Evolutionary conservation across 2,329 filamentous ascomycete genomes (phyloP).

Genomic region (Venturiaceae sp.): DNA sequence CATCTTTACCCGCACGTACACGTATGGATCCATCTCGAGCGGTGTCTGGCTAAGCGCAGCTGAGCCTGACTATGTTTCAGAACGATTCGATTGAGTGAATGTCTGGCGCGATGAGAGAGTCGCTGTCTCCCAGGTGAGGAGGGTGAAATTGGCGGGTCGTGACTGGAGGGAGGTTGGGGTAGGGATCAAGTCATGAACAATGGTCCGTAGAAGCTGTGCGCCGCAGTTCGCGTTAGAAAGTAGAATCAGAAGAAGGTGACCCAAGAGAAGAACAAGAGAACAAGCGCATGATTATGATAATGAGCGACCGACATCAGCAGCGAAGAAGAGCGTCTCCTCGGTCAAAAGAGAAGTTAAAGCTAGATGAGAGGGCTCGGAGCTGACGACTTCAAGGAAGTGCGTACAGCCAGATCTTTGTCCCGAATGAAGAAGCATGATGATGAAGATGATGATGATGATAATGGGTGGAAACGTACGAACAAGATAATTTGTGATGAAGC

Average conservation of each 20-base stretch:
- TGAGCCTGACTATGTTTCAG: not conserved
- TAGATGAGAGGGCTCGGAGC: not conserved
- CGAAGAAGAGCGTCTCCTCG: not conserved
- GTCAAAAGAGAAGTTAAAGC: conserved; percentile 1
- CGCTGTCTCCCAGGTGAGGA: too few relatives aligned
- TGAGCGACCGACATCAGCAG: not conserved
- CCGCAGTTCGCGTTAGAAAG: not conserved
- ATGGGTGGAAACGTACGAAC: not conserved
- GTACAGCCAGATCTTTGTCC: conserved; percentile 1
- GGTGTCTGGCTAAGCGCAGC: not conserved
- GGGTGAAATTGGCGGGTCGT: not conserved
- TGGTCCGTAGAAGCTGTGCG: not conserved
- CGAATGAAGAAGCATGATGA: not conserved
- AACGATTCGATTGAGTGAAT: not conserved
- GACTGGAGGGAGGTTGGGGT: not conserved
- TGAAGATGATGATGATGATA: not conserved
- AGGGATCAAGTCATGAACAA: conserved; percentile 1
- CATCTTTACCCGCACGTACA: conserved; percentile 15
- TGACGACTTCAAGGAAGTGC: not conserved
- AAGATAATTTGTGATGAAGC: not conserved
- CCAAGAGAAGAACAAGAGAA: not conserved
- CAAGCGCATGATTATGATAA: not conserved
- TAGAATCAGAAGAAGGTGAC: conserved; percentile 3
- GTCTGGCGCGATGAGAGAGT: not conserved
- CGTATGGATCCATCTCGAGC: conserved; percentile 9